Evolutionary conservation across 108 stramenopile genomes (phyloP).

Genomic region (Nitzschia sp.): DNA sequence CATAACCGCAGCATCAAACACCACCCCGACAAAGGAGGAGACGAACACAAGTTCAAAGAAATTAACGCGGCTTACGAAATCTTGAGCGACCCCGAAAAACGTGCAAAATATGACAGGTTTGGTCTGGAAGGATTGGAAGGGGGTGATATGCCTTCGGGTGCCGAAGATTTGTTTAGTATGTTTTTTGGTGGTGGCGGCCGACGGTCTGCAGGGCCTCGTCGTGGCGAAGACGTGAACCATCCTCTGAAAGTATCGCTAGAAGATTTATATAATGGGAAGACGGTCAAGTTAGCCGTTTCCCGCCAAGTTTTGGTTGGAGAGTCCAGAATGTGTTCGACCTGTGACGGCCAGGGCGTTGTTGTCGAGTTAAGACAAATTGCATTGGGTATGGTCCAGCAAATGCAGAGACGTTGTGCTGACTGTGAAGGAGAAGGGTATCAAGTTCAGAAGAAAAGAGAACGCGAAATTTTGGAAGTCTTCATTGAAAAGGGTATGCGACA

Average conservation of each 20-base stretch:
- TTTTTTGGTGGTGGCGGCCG: conserved; percentile 91
- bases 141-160: conserved; percentile 59
- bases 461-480: conserved; percentile 93
- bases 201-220: conserved; percentile 73
- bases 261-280: conserved; percentile 99
- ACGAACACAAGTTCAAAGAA: conserved; percentile 93
- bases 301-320: conserved; percentile 91
- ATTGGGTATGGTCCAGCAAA: conserved; percentile 96
- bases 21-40: conserved; percentile 92
- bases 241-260: conserved; percentile 93
- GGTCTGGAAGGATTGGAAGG: conserved; percentile 88
- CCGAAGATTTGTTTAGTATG: conserved; percentile 89
- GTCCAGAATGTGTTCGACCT: conserved; percentile 73
- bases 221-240: conserved; percentile 94
- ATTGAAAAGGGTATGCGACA: conserved; percentile 97
- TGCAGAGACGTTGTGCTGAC: conserved; percentile 80
- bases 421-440: conserved; percentile 86
- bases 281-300: conserved; percentile 92
- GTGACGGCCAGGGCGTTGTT: conserved; percentile 91
- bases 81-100: conserved; percentile 85
- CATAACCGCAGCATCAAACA: conserved; percentile 51
- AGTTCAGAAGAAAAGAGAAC: conserved; percentile 80
- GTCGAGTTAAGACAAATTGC: conserved; percentile 95
- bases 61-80: conserved; percentile 90
- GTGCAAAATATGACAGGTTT: conserved; percentile 87